Conservation (phyloP, 139 green algal genomes). For the Protoeuglena noctilucae region DNA sequence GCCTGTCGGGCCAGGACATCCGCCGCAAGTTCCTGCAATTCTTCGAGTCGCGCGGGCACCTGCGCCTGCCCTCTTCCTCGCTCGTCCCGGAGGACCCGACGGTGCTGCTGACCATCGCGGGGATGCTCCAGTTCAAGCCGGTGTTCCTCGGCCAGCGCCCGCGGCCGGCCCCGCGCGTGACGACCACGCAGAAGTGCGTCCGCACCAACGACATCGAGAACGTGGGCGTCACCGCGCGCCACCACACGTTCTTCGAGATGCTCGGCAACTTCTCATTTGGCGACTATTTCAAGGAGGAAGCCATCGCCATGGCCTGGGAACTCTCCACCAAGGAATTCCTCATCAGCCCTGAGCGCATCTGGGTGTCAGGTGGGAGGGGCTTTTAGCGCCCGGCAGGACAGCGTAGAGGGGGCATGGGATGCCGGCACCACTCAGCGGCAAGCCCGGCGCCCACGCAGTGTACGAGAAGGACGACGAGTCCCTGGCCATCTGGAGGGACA, state of each 20-base stretch:
- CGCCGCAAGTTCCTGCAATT: constrained; percentile 69
- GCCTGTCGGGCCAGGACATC: constrained; percentile 44
- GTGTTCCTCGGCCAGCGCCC: constrained; percentile 74
- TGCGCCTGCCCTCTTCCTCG: constrained; percentile 51
- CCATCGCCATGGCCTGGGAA: constrained; percentile 73
- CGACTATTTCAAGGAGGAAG: constrained; percentile 87
- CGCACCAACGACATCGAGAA: constrained; percentile 94
- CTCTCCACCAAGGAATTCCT: constrained; percentile 53
- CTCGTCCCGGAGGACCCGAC: constrained; percentile 82
- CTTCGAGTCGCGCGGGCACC: constrained; percentile 56
- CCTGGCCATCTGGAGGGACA: constrained; percentile 58
- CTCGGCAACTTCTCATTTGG: constrained; percentile 93
- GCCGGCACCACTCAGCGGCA: too few species aligned
- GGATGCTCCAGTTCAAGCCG: constrained; percentile 95
- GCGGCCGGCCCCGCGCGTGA: constrained; percentile 40
- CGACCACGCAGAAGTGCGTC: constrained; percentile 90
- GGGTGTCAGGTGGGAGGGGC: too few species aligned
- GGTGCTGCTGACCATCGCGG: constrained; percentile 73
- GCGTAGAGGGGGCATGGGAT: too few species aligned
- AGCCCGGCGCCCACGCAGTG: too few species aligned
- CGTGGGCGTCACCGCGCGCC: constrained; percentile 74
- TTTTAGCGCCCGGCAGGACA: too few species aligned
- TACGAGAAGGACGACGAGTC: constrained; percentile 78
- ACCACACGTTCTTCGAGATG: constrained; percentile 97
- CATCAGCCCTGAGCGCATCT: constrained; percentile 46